phyloP scores from a whole-genome alignment of 2,329 filamentous ascomycete genomes.

The Celoporthe dispersa region DNA sequence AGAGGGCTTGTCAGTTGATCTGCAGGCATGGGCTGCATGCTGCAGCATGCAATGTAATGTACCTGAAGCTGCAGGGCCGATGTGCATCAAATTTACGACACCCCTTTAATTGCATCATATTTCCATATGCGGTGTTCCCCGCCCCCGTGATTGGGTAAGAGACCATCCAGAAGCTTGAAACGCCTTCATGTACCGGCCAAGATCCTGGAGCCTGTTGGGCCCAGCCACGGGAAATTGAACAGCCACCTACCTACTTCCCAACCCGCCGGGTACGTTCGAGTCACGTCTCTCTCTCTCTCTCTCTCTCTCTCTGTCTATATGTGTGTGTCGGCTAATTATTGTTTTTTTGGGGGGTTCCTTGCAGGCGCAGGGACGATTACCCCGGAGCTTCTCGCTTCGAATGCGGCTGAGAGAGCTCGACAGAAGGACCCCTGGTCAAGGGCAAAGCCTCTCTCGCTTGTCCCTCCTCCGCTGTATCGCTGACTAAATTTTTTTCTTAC shows the following conservation, averaged over 20 bases:
- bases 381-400: neutral
- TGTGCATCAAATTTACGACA: conserved; percentile 6
- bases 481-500: no score
- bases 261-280: neutral
- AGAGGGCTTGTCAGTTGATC: conserved; percentile 1
- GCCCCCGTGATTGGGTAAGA: conserved; percentile 3
- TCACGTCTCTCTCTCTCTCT: neutral
- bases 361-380: neutral
- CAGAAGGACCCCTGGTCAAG: neutral
- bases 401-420: neutral
- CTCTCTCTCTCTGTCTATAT: neutral
- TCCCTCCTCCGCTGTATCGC: no score
- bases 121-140: conserved; percentile 4
- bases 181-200: neutral
- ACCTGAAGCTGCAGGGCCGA: conserved; percentile 1
- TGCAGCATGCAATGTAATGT: conserved; percentile 3
- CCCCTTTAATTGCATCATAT: conserved; percentile 13
- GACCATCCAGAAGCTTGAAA: neutral
- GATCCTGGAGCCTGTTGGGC: neutral
- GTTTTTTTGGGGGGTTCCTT: neutral
- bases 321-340: neutral
- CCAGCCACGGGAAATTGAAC: conserved; percentile 6
- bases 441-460: neutral
- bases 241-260: neutral
- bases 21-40: conserved; percentile 2